phyloP scores from a whole-genome alignment of 2,329 filamentous ascomycete genomes.

The Apiospora hydei region DNA sequence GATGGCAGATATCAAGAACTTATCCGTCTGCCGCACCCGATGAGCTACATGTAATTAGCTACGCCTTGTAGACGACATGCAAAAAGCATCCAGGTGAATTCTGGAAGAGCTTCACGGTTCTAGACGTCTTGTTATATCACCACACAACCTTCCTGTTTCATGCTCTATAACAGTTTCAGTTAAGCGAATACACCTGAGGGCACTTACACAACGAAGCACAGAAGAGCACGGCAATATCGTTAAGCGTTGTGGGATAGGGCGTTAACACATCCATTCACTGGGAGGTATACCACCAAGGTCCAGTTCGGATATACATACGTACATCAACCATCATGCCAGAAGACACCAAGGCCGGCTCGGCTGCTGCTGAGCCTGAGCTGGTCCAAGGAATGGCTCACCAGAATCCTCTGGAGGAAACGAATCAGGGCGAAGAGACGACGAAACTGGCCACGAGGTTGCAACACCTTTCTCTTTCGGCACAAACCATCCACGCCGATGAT shows the following conservation, averaged over 20 bases:
- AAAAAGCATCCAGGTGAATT: background rate
- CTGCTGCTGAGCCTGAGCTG: constrained; percentile 8
- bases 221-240: background rate
- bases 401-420: constrained; percentile 22
- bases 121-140: background rate
- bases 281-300: background rate
- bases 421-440: constrained; percentile 34
- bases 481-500: constrained; percentile 84
- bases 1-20: background rate
- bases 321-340: background rate
- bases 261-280: background rate
- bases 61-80: constrained; percentile 1
- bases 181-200: too few species aligned
- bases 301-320: background rate
- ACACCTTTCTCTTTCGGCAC: constrained; percentile 67
- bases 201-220: background rate
- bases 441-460: constrained; percentile 42
- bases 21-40: background rate
- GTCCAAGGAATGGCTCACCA: constrained; percentile 22
- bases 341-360: background rate
- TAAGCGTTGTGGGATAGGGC: background rate
- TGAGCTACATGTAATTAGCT: background rate
- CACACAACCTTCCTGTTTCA: background rate
- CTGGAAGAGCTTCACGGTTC: background rate
- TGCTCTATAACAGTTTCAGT: background rate